These are phyloP conservation scores for Ceriops decandra DNA, from an alignment of 345 rosid genomes.

Conservation along the genomic window DNA sequence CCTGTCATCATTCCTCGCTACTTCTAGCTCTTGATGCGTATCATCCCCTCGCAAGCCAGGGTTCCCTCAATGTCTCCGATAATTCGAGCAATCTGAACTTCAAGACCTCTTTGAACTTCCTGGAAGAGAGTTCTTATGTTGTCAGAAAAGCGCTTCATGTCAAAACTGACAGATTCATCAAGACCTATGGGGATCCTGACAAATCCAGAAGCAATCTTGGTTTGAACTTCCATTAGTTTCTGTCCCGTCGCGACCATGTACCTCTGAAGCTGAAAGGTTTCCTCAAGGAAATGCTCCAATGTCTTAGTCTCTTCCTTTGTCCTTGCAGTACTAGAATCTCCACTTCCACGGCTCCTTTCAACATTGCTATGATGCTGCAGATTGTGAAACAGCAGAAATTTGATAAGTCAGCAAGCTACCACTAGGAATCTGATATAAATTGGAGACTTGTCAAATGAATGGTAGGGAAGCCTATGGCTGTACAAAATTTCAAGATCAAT, in stretches of 20 bases:
- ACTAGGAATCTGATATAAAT: no score
- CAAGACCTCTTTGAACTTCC: slow-evolving; percentile 89
- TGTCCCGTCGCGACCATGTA: slow-evolving; percentile 87
- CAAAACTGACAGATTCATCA: slow-evolving; percentile 44
- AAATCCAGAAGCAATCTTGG: slow-evolving; percentile 58
- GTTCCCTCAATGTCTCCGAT: slow-evolving; percentile 91
- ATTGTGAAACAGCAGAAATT: not conserved
- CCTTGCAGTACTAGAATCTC: slow-evolving; percentile 28
- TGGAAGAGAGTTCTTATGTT: slow-evolving; percentile 54
- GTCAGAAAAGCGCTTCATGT: slow-evolving; percentile 65
- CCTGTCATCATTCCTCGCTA: not conserved
- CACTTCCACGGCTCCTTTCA: slow-evolving; percentile 15
- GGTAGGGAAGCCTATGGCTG: no score
- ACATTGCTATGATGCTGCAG: slow-evolving; percentile 55
- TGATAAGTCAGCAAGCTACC: slow-evolving; percentile 2
- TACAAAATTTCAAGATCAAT: no score
- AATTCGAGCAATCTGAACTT: slow-evolving; percentile 76
- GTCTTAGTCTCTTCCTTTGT: slow-evolving; percentile 46
- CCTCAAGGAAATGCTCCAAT: slow-evolving; percentile 72
- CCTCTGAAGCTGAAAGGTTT: slow-evolving; percentile 83
- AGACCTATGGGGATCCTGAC: slow-evolving; percentile 44
- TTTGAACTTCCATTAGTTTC: slow-evolving; percentile 66
- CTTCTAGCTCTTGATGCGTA: slow-evolving; percentile 42
- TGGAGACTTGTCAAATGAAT: no score
- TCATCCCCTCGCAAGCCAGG: slow-evolving; percentile 84